Evolutionary conservation across 192 early-diverging fungal species (phyloP), one percentile per base, ranked within the genome.

Genomic region (Entomortierella parvispora): DNA sequence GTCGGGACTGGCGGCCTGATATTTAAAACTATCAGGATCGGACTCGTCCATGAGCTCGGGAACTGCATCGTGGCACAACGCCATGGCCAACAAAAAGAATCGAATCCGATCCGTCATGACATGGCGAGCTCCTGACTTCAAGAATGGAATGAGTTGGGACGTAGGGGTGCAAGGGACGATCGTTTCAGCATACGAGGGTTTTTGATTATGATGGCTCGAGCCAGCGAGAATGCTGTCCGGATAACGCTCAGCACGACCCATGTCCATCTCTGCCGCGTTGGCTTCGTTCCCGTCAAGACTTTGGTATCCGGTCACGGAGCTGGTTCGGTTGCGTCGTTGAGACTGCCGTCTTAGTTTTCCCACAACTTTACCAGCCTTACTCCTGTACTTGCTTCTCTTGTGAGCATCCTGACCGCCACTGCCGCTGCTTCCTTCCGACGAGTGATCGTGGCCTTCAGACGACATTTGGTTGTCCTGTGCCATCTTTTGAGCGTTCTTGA

Each of bases 1-100:
- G 65, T 95, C 94, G 14, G 94, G 93, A 14, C 92, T 94, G 1
- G 91, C 86, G 1, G 91, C 90, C 80, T 92, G 90, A 70, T 95
- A 96, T n/a, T 89, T 84, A 55, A 77, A 68, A 31, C 89, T 89
- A 31, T 83, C 81, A 11, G 82, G 72, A 18, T 87, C 84, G 1
- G 85, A 89, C 42, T 84, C 77, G 33, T 83, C 79, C 69, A 87
- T 84, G 29, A 84, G 75, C 63, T 94, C 93, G 0, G 93, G 93
- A 32, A 94, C 86, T 37, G 84, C 91, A 60, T 89, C 94, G 62
- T 95, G 95, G 65, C 93, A 95, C 17, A 96, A 80, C 4, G 90
- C 91, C 69, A 97, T 87, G 46, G 92, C 88, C 0, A 88, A 86
- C 56, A 91, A 69, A 52, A 96, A 96, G 62, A 87, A 89, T 57